Percentiles rank a stretch among this genome's conserved stretches.
Evolutionary conservation across 345 rosid genomes (phyloP).

Genomic region (Eucalyptus cladocalyx): DNA sequence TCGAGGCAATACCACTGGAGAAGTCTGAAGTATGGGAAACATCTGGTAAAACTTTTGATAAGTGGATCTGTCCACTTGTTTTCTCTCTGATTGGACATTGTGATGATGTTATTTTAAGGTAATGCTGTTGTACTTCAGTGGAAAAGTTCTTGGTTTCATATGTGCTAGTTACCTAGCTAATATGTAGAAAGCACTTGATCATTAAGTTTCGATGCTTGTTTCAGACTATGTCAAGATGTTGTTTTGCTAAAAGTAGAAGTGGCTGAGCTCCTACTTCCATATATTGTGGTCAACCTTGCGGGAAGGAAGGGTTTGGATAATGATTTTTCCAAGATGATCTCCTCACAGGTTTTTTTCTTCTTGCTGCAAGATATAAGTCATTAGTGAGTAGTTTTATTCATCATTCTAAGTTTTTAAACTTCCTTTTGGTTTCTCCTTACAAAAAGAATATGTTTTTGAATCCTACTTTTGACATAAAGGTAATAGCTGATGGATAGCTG

Average conservation of each 20-base stretch:
- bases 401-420: background rate
- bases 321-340: slow-evolving; percentile 43
- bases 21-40: slow-evolving; percentile 71
- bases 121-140: background rate
- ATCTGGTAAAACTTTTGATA: slow-evolving; percentile 52
- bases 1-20: slow-evolving; percentile 49
- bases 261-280: slow-evolving; percentile 79
- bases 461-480: background rate
- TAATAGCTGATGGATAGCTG: background rate
- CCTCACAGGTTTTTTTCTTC: slow-evolving; percentile 45
- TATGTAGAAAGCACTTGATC: background rate
- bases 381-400: background rate
- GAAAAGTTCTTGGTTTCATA: background rate
- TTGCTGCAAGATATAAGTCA: background rate
- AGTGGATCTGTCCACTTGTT: slow-evolving; percentile 88
- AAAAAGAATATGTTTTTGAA: background rate
- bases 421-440: background rate
- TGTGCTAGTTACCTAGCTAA: background rate
- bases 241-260: slow-evolving; percentile 74
- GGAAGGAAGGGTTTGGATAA: slow-evolving; percentile 37
- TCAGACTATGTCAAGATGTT: slow-evolving; percentile 85
- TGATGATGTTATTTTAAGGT: slow-evolving; percentile 76
- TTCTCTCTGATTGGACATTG: slow-evolving; percentile 61
- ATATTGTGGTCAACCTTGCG: slow-evolving; percentile 65
- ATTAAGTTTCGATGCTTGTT: background rate